Percentiles rank a stretch among this genome's conserved stretches.
Conservation (phyloP, 306 rosid species). For the Astragalus glycyphyllos region DNA sequence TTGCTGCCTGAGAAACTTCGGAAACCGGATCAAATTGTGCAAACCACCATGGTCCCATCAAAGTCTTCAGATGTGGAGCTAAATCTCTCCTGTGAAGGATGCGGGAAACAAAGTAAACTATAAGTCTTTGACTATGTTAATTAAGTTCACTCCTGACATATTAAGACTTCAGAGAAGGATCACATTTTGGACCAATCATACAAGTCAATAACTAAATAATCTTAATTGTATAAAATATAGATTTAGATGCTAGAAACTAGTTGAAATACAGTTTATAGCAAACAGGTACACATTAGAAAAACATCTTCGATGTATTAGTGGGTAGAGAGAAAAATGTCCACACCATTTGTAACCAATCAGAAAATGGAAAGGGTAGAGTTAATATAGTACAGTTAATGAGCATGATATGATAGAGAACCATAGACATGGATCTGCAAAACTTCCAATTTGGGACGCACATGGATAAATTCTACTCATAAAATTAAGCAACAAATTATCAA, state of each 20-base stretch:
- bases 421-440: conserved; percentile 17
- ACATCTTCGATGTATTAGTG: background rate
- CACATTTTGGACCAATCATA: conserved; percentile 13
- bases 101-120: conserved; percentile 35
- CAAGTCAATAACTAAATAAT: conserved; percentile 21
- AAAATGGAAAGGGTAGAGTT: conserved; percentile 16
- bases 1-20: conserved; percentile 94
- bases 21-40: conserved; percentile 92
- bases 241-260: conserved; percentile 24
- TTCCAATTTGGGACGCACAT: conserved; percentile 14
- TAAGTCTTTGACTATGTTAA: conserved; percentile 27
- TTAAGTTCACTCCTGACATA: conserved; percentile 33
- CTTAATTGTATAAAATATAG: conserved; percentile 20
- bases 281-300: conserved; percentile 15
- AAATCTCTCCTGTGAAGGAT: conserved; percentile 80
- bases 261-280: conserved; percentile 28
- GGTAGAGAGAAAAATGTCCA: conserved; percentile 35
- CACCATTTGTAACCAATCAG: conserved; percentile 30
- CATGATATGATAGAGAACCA: conserved; percentile 21
- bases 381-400: conserved; percentile 9
- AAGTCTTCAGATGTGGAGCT: conserved; percentile 86
- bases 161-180: conserved; percentile 15
- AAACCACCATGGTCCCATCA: conserved; percentile 99
- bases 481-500: conserved; percentile 19
- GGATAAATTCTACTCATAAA: conserved; percentile 33